Evolutionary conservation across 1,284 basidiomycete species (phyloP).

Genomic region (Trametes sp.): DNA sequence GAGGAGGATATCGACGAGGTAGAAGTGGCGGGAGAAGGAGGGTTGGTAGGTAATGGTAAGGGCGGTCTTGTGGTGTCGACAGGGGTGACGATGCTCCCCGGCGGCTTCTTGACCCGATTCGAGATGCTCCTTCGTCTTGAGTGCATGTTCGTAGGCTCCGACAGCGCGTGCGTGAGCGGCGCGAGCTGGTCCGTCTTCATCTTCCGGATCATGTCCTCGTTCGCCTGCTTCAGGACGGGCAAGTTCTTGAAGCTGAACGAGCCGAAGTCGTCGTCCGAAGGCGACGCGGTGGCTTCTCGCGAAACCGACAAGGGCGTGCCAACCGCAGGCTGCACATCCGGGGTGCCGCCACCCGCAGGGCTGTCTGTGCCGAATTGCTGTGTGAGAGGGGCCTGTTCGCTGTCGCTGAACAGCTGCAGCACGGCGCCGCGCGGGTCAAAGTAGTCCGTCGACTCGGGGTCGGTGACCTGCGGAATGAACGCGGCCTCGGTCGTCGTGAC

Average conservation of each 20-base stretch:
- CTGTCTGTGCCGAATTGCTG: slow-evolving; percentile 57
- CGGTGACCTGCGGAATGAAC: slow-evolving; percentile 95
- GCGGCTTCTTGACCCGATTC: slow-evolving; percentile 66
- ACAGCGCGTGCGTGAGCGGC: slow-evolving; percentile 74
- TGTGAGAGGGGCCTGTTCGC: slow-evolving; percentile 65
- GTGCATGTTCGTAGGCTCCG: slow-evolving; percentile 66
- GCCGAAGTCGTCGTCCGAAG: slow-evolving; percentile 90
- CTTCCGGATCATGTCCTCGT: slow-evolving; percentile 98
- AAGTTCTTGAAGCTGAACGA: slow-evolving; percentile 99
- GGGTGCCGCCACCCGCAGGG: slow-evolving; percentile 42
- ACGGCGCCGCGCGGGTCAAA: slow-evolving; percentile 96
- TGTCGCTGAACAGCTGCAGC: slow-evolving; percentile 88
- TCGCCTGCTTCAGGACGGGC: slow-evolving; percentile 96
- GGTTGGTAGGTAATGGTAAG: slow-evolving; percentile 63
- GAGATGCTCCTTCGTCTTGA: slow-evolving; percentile 77
- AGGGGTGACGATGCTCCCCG: slow-evolving; percentile 72
- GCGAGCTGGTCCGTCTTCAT: slow-evolving; percentile 85
- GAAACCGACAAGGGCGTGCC: slow-evolving; percentile 50
- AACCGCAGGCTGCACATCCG: slow-evolving; percentile 49
- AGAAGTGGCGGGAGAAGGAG: slow-evolving; percentile 91
- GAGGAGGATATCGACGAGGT: slow-evolving; percentile 94
- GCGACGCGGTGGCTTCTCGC: slow-evolving; percentile 57
- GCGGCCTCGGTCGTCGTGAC: slow-evolving; percentile 90
- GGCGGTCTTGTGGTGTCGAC: slow-evolving; percentile 57
- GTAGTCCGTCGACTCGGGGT: slow-evolving; percentile 99